These are phyloP conservation scores for Xylaria acuta DNA, from an alignment of 495 filamentous ascomycete species.

Conservation along the genomic window DNA sequence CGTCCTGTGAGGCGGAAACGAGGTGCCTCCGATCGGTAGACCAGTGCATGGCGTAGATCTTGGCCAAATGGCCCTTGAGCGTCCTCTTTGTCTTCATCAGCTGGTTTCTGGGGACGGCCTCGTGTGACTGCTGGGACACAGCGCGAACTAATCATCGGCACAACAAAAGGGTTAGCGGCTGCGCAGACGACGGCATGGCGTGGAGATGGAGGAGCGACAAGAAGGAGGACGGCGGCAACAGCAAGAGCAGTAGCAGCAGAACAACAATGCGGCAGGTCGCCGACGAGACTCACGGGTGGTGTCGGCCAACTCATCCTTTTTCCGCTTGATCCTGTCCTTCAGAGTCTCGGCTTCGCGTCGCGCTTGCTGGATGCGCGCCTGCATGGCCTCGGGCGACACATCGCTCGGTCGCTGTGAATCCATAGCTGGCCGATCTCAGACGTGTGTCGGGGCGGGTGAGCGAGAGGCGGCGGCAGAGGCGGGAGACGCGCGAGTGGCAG, in stretches of 20 bases:
- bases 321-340: constrained; percentile 98
- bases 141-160: constrained; percentile 72
- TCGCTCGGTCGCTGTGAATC: constrained; percentile 60
- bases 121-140: constrained; percentile 87
- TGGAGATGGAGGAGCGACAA: not conserved
- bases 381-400: constrained; percentile 67
- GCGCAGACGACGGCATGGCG: not conserved
- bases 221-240: not conserved
- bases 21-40: constrained; percentile 97
- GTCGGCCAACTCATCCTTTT: constrained; percentile 99
- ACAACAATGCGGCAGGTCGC: constrained; percentile 22
- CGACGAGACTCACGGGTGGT: constrained; percentile 79
- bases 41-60: constrained; percentile 99
- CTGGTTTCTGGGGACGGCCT: constrained; percentile 85
- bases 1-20: constrained; percentile 97
- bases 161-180: constrained; percentile 19
- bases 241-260: not conserved
- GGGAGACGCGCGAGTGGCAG: constrained; percentile 32
- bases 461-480: constrained; percentile 34
- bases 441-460: constrained; percentile 36
- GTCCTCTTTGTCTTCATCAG: constrained; percentile 94
- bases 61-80: constrained; percentile 95
- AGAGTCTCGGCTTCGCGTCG: constrained; percentile 96
- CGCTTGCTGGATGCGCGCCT: constrained; percentile 88
- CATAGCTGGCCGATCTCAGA: constrained; percentile 42